Evolutionary conservation across 257 asterid genomes (phyloP).

Genomic region (Solanum microdontum): DNA sequence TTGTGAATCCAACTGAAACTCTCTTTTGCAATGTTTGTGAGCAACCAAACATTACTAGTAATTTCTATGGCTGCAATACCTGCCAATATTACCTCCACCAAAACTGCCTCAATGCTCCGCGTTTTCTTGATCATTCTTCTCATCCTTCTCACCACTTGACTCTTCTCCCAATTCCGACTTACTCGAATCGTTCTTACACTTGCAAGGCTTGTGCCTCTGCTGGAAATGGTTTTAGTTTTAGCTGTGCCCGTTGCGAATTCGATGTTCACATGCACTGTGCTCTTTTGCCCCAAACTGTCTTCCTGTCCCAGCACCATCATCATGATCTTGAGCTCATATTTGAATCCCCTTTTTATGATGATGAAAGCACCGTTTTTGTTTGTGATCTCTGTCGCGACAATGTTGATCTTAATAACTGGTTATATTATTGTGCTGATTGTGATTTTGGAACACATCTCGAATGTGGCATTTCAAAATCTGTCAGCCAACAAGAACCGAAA

Average conservation of each 20-base stretch:
- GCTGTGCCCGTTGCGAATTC: conserved; percentile 25
- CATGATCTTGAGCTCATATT: conserved; percentile 7
- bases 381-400: neutral
- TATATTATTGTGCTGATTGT: conserved; percentile 3
- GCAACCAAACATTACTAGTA: conserved; percentile 2
- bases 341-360: neutral
- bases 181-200: conserved; percentile 25
- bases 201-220: conserved; percentile 39
- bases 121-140: conserved; percentile 33
- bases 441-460: conserved; percentile 11
- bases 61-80: conserved; percentile 10
- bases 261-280: conserved; percentile 44
- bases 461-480: neutral
- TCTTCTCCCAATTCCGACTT: conserved; percentile 34
- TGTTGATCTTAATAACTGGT: neutral
- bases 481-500: neutral
- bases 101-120: conserved; percentile 40
- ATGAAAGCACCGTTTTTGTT: neutral
- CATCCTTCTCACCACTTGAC: conserved; percentile 35
- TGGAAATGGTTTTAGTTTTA: conserved; percentile 37
- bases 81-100: conserved; percentile 44
- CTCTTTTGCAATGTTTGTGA: conserved; percentile 44
- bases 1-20: conserved; percentile 3
- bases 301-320: neutral
- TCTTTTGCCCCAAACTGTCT: neutral